Base-by-base conservation (phyloP, 805 yeast genomes). In the Candida anglica region DNA sequence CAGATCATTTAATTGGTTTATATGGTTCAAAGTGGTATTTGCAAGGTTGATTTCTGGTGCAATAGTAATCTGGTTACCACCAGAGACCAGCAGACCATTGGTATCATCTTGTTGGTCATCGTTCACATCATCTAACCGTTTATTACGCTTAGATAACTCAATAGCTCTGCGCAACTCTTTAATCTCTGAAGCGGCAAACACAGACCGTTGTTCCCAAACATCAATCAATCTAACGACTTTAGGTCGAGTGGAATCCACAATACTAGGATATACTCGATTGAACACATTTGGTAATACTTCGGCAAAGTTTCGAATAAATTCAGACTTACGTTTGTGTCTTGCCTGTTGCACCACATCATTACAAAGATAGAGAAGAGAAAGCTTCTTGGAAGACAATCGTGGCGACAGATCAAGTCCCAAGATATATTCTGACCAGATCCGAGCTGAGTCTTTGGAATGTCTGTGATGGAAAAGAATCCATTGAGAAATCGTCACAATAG, bases 311-410 rank as follows among this genome's bases (percentile, higher is more conserved):
- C 56, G 60, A 3, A 81, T 56, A 43, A 81, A 80, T 30, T 77
- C 85, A 3, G 61, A 60, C 47, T 73, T 77, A 39, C 73, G 68
- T 46, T 78, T 76, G 21, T 81, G 78, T 38, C 79, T 69, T 3
- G 88, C 77, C 51, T 83, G 83, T 56, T 86, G 96, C 1, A 86
- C 81, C 15, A 86, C 79, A 44, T 86, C 96, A 53, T 86, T 86
- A 33, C 83, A 81, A 10, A 86, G 62, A 48, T 86, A 86, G 16
- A 86, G 66, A 36, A 82, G 57, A 2, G 81, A 69, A 33, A 81
- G 65, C 39, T 69, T 72, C 46, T 72, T 67, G n/a, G 43, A 33
- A 4, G 55, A 47, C 15, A 38, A 28, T 21, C 37, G 30, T 5
- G 41, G 8, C 5, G 36, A 16, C 15, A 25, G 40, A n/a, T 8